These are phyloP conservation scores for Friedmanniomyces endolithicus DNA, from an alignment of 495 filamentous ascomycete genomes.

Conservation along the genomic window DNA sequence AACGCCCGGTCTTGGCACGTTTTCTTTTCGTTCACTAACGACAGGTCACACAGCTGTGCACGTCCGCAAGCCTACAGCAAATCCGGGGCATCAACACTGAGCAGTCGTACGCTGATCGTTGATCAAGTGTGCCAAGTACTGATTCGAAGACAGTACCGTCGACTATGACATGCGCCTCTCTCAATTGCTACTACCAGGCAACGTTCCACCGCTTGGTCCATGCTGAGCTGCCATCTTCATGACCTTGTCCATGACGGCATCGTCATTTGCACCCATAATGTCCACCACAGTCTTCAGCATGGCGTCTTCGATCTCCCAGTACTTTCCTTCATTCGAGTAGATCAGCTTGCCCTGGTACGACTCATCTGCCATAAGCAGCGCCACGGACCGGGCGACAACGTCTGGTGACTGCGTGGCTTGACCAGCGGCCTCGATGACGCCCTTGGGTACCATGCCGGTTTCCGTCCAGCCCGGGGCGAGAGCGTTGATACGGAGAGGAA, in stretches of 20 bases:
- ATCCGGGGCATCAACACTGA: too few relatives aligned
- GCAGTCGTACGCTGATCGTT: too few relatives aligned
- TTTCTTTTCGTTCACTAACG: too few relatives aligned
- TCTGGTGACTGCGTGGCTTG: conserved; percentile 15
- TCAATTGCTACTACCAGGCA: background rate
- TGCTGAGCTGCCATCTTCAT: background rate
- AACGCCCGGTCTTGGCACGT: too few relatives aligned
- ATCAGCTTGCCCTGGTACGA: conserved; percentile 21
- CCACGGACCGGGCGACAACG: conserved; percentile 22
- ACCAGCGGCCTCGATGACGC: background rate
- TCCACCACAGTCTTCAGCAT: background rate
- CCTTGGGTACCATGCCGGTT: conserved; percentile 18
- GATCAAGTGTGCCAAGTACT: too few relatives aligned
- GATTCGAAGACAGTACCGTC: too few relatives aligned
- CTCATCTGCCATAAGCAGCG: conserved; percentile 22
- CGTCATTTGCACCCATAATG: background rate
- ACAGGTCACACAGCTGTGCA: too few relatives aligned
- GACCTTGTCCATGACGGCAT: background rate
- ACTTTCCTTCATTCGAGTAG: conserved; percentile 15
- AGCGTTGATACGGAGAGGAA: conserved; percentile 26
- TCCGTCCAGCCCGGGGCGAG: conserved; percentile 25
- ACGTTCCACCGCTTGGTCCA: background rate
- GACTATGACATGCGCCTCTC: background rate
- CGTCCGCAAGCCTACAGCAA: too few relatives aligned
- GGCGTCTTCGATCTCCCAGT: conserved; percentile 21